Evolutionary conservation across 371 early-diverging fungal genomes (phyloP), one percentile per base, ranked within the genome.

Genomic region (Amoeboaphelidium occidentale): DNA sequence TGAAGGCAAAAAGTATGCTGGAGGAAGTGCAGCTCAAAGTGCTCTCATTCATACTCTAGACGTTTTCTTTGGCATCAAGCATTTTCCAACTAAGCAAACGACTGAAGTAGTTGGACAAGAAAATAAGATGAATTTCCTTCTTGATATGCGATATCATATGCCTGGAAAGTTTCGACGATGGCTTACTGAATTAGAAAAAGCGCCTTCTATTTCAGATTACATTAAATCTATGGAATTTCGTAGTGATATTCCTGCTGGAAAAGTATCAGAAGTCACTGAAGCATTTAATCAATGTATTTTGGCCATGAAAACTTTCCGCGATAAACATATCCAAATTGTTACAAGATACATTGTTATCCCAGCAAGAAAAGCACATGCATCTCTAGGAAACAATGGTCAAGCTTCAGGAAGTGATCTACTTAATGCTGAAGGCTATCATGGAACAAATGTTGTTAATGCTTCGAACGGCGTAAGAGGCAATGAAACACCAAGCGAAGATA

Each of bases 91-190:
- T 0, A 22, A 13, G 26, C 32, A 46, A 43, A 49, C 44, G 50
- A 2, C 2, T 24, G 25, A 47, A 14, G 47, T 4, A 24, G 43
- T 46, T 20, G 48, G 45, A 48, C 12, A 23, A 3, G 20, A 22
- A 26, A 10, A 2, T 6, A 44, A 28, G 42, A 45, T 54, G 43
- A 64, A 66, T 54, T 55, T 54, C 50, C 63, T 93, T 42, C 74
- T 76, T 47, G 80, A 77, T 44, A 94, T 94, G 87, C 79, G 94
- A 43, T 69, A 77, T 50, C 84, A 90, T 62, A 87, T 94, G 82
- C 85, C 92, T 2, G 70, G 74, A 25, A 70, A 70, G 3, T 88
- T 89, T 59, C 79, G 89, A 25, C 69, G 70, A 42, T 93, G 88
- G 57, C 63, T 96, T 46, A 70, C 75, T 32, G 84, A 81, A 46